Conservation (phyloP, 2,329 filamentous ascomycete species). For the Clonostachys rosea region DNA sequence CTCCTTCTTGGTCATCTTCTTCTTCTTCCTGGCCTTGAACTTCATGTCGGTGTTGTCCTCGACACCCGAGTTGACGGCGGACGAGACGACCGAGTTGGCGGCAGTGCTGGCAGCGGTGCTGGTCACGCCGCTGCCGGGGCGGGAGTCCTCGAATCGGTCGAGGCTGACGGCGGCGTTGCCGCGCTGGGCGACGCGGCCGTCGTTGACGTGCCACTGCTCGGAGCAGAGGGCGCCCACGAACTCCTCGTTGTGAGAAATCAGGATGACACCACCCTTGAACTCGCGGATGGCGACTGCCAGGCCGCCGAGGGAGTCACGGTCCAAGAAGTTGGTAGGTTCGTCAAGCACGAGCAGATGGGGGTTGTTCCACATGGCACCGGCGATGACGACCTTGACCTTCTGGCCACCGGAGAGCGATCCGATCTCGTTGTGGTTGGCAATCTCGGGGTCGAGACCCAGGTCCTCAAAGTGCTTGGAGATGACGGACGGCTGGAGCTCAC, state of each 20-base stretch:
- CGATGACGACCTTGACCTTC: slow-evolving; percentile 98
- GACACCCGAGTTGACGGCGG: slow-evolving; percentile 69
- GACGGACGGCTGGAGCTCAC: slow-evolving; percentile 84
- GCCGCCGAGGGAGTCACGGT: slow-evolving; percentile 93
- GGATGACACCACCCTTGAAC: slow-evolving; percentile 96
- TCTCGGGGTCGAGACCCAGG: slow-evolving; percentile 91
- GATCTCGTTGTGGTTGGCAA: slow-evolving; percentile 98
- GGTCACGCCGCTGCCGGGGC: slow-evolving; percentile 54
- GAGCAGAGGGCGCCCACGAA: slow-evolving; percentile 94
- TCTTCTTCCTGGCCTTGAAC: slow-evolving; percentile 90
- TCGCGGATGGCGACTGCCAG: slow-evolving; percentile 97
- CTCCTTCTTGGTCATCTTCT: slow-evolving; percentile 97
- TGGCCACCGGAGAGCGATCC: slow-evolving; percentile 93
- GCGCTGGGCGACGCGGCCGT: slow-evolving; percentile 82
- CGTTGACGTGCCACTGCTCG: slow-evolving; percentile 92
- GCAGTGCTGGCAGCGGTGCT: slow-evolving; percentile 57
- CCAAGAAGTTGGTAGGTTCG: slow-evolving; percentile 98
- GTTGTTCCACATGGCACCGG: slow-evolving; percentile 98
- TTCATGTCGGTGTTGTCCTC: slow-evolving; percentile 80
- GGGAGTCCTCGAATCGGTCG: slow-evolving; percentile 83
- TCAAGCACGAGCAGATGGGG: slow-evolving; percentile 95
- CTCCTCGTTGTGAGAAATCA: slow-evolving; percentile 99
- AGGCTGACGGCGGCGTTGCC: slow-evolving; percentile 68
- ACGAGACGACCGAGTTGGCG: slow-evolving; percentile 48
- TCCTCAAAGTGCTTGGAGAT: slow-evolving; percentile 99